Percentiles rank a stretch among this genome's conserved stretches.
Conservation (phyloP, 305 asterid genomes). For the Plantago lanceolata region DNA sequence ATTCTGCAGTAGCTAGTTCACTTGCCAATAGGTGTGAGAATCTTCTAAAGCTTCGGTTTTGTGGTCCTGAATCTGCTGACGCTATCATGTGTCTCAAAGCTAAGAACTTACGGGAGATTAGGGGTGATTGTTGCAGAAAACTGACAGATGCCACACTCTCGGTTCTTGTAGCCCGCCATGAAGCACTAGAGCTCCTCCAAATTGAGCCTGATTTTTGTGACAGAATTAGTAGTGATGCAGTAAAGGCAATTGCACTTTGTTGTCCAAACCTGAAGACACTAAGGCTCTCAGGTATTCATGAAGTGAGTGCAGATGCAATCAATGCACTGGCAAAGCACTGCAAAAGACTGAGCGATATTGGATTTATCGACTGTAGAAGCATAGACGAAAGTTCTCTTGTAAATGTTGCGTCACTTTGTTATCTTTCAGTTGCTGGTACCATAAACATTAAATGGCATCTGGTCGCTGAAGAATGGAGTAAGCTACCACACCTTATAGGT, state of each 20-base stretch:
- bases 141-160: constrained; percentile 73
- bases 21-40: constrained; percentile 64
- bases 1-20: constrained; percentile 46
- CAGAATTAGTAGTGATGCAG: constrained; percentile 72
- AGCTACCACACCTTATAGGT: constrained; percentile 60
- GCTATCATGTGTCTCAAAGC: constrained; percentile 69
- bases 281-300: constrained; percentile 70
- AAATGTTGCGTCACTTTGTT: constrained; percentile 54
- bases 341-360: constrained; percentile 53
- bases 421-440: constrained; percentile 82
- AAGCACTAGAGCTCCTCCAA: constrained; percentile 71
- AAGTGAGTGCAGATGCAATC: constrained; percentile 70
- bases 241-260: constrained; percentile 69
- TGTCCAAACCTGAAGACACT: constrained; percentile 59
- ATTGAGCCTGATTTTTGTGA: constrained; percentile 90
- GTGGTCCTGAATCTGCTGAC: constrained; percentile 81
- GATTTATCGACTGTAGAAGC: constrained; percentile 68
- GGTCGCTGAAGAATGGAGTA: constrained; percentile 58
- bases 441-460: constrained; percentile 58
- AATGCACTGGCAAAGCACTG: constrained; percentile 72
- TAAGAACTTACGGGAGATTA: constrained; percentile 56
- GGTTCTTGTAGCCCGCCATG: constrained; percentile 78
- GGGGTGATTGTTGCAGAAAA: constrained; percentile 70
- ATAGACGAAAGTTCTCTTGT: constrained; percentile 70
- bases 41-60: constrained; percentile 73